These are phyloP conservation scores for Coriaria nepalensis DNA, from an alignment of 306 rosid species.

Conservation along the genomic window DNA sequence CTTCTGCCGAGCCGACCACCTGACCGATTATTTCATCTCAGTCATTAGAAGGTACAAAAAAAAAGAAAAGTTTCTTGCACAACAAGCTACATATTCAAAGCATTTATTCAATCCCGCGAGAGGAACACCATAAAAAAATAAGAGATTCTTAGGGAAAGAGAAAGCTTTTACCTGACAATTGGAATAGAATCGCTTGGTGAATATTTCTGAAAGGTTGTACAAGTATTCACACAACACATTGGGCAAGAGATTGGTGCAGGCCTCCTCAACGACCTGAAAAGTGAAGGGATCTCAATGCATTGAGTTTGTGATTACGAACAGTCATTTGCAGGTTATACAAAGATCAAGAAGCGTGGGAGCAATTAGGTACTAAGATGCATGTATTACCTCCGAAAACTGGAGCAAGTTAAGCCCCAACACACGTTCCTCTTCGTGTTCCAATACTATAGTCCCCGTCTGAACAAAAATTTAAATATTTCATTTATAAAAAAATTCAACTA, in stretches of 20 bases:
- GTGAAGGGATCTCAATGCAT: neutral
- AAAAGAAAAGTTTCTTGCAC: too few species aligned
- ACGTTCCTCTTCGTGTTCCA: conserved; percentile 77
- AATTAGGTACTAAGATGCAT: conserved; percentile 6
- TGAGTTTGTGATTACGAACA: too few species aligned
- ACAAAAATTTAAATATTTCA: neutral
- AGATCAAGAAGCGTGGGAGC: conserved; percentile 9
- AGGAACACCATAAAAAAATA: neutral
- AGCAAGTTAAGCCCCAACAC: conserved; percentile 72
- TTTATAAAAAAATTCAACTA: too few species aligned
- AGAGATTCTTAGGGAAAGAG: conserved; percentile 1
- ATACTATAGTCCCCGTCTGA: conserved; percentile 49
- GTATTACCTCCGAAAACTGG: conserved; percentile 78
- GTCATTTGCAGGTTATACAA: neutral
- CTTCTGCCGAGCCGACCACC: conserved; percentile 78
- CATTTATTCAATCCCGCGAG: too few species aligned
- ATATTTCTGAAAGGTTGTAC: conserved; percentile 68
- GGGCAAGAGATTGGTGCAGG: conserved; percentile 72
- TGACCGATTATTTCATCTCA: conserved; percentile 13
- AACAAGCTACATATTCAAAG: too few species aligned
- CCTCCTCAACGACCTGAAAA: conserved; percentile 79
- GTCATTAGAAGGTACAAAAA: too few species aligned
- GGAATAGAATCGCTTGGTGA: conserved; percentile 59
- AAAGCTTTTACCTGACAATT: conserved; percentile 71
- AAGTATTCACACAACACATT: conserved; percentile 82